phyloP scores from a whole-genome alignment of 73 alveolate genomes.

The Durusdinium trenchii region DNA sequence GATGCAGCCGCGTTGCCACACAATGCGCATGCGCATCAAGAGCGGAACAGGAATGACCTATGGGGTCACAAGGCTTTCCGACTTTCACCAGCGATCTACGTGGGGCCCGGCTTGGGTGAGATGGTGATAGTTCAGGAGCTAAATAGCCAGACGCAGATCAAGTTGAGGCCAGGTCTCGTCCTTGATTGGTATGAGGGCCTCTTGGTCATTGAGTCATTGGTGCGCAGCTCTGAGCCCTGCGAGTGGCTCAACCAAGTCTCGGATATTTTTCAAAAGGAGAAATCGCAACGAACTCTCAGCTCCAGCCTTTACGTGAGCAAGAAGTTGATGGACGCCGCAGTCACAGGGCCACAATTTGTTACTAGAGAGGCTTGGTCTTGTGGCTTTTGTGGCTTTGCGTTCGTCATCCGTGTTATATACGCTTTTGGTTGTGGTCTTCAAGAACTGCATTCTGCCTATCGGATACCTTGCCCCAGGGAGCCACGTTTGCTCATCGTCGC shows the following conservation, averaged over 20 bases:
- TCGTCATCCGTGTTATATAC: not conserved
- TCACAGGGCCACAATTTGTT: conserved; percentile 76
- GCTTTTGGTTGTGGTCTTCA: too few species aligned
- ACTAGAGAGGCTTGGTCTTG: conserved; percentile 33
- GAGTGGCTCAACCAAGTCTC: conserved; percentile 9
- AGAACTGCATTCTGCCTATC: not conserved
- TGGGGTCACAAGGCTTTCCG: conserved; percentile 69
- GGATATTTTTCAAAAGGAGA: conserved; percentile 5
- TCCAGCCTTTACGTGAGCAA: conserved; percentile 59
- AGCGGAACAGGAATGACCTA: not conserved
- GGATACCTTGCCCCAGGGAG: conserved; percentile 1
- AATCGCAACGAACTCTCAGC: conserved; percentile 27
- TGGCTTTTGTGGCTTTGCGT: not conserved
- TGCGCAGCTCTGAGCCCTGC: not conserved
- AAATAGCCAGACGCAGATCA: not conserved
- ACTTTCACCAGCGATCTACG: conserved; percentile 18
- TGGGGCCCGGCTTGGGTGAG: not conserved
- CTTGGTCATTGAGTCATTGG: conserved; percentile 32
- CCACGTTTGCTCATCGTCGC: conserved; percentile 31
- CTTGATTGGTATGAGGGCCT: conserved; percentile 63
- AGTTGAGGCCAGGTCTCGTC: not conserved
- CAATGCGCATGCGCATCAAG: conserved; percentile 28
- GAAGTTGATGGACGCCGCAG: conserved; percentile 24
- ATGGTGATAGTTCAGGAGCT: not conserved
- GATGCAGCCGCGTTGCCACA: conserved; percentile 68